Percentiles rank a stretch among this genome's conserved stretches.
Evolutionary conservation across 2,329 filamentous ascomycete species (phyloP).

Genomic region (Diaporthe capsici): DNA sequence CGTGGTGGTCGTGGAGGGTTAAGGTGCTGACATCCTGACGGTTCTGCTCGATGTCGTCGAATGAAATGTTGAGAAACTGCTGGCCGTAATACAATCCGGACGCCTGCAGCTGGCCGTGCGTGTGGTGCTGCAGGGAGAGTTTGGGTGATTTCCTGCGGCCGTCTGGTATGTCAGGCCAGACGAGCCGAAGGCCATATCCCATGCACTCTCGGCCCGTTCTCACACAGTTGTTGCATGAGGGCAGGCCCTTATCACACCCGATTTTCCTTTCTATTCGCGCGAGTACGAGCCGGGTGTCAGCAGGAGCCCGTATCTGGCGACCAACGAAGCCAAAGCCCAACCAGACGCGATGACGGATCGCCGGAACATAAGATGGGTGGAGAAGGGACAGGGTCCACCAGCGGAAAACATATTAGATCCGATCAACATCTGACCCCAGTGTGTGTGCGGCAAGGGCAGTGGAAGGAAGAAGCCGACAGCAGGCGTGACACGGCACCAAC

Average conservation of each 20-base stretch:
- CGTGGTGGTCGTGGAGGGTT: slow-evolving; percentile 46
- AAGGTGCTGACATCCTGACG: slow-evolving; percentile 49
- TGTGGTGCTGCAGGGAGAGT: slow-evolving; percentile 35
- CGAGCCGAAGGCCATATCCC: slow-evolving; percentile 61
- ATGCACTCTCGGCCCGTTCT: slow-evolving; percentile 57
- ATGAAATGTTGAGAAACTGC: slow-evolving; percentile 57
- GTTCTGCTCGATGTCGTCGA: slow-evolving; percentile 51
- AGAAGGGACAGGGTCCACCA: slow-evolving; percentile 12
- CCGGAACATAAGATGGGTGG: background rate
- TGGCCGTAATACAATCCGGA: slow-evolving; percentile 50
- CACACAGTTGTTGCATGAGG: slow-evolving; percentile 60
- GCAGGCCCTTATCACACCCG: slow-evolving; percentile 60
- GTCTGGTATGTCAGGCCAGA: slow-evolving; percentile 63
- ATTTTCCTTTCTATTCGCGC: slow-evolving; percentile 59
- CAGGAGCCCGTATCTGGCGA: slow-evolving; percentile 11
- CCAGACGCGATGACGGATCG: background rate
- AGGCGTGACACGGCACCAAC: background rate
- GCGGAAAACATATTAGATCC: background rate
- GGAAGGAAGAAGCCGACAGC: background rate
- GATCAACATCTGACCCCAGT: slow-evolving; percentile 17
- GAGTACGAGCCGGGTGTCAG: slow-evolving; percentile 11
- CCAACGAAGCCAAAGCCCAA: slow-evolving; percentile 17
- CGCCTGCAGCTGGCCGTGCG: slow-evolving; percentile 44
- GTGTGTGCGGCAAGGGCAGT: background rate
- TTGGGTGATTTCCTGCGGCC: slow-evolving; percentile 53